Evolutionary conservation across 768 basidiomycete genomes (phyloP).

Genomic region (Mycena epipterygia): DNA sequence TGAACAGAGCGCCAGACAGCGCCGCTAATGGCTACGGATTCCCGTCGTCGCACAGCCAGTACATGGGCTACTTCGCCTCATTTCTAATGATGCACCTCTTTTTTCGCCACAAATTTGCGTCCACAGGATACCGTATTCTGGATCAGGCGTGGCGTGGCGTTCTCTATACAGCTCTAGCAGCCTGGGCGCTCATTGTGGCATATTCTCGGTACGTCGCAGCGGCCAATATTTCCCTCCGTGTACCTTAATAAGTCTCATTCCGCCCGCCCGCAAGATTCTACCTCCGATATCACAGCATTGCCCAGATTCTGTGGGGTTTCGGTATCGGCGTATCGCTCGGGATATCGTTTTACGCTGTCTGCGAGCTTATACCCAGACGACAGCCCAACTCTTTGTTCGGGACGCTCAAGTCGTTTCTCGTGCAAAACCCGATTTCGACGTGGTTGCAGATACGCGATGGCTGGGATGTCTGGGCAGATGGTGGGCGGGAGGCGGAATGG

Average conservation of each 20-base stretch:
- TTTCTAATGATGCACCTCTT: constrained; percentile 83
- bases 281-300: constrained; percentile 79
- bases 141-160: constrained; percentile 64
- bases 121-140: constrained; percentile 63
- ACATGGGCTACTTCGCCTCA: constrained; percentile 89
- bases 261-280: constrained; percentile 60
- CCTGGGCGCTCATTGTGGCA: constrained; percentile 77
- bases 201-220: constrained; percentile 75
- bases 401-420: constrained; percentile 57
- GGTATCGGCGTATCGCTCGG: constrained; percentile 74
- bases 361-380: constrained; percentile 70
- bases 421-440: constrained; percentile 67
- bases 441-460: constrained; percentile 86
- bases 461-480: constrained; percentile 85
- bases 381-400: constrained; percentile 70
- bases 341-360: constrained; percentile 62
- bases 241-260: not conserved
- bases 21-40: constrained; percentile 86
- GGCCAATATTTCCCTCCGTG: not conserved
- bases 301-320: constrained; percentile 83
- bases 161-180: constrained; percentile 64
- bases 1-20: constrained; percentile 54
- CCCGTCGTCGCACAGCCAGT: constrained; percentile 91
- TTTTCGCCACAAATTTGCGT: constrained; percentile 74
- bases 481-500: constrained; percentile 84